Base-by-base conservation (phyloP, 352 stramenopile genomes). In the Phytophthora cactorum region DNA sequence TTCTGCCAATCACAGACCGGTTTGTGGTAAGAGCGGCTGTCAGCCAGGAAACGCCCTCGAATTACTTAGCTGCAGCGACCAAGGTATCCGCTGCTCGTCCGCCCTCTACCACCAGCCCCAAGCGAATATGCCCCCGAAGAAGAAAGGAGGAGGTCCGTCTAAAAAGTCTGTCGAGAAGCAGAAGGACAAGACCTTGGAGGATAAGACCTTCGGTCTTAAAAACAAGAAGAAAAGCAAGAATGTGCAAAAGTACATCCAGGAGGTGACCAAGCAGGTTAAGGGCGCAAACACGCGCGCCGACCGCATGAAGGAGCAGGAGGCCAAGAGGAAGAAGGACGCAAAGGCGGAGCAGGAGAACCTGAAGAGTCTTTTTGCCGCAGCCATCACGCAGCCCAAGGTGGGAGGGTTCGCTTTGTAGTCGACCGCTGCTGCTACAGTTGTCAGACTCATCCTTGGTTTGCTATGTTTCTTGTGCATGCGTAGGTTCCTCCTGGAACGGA, bases 171-270 rank as follows among this genome's bases (percentile, higher is more conserved):
- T 90, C 31, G 81, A 97, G 79, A 97, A 97, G 79, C 89, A 95
- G 73, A 93, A 96, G 68, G 90, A 97, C 15, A 97, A 98, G 82
- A 66, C 85, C 17, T 72, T 99, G 39, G 97, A 99, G 69, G 97
- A 99, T 82, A 99, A 99, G 82, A 99, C 97, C 14, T 99, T 99
- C 69, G 98, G 98, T 28, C 83, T 99, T 27, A 99, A 99, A 82
- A 99, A 99, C 86, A 99, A 99, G 77, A 99, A 99, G 78, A 99
- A 99, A 83, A 96, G 81, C 72, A 98, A 98, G 66, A 98, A 98
- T 68, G 95, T 99, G 52, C 94, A 99, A 72, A 89, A 96, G 72
- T 97, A 95, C 77, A 92, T 98, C 52, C 79, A 95, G 75, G 81
- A 95, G 56, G 89, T 97, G 46, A 91, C 89, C 43, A 97, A 97